A percentile compares a stretch with the other conserved stretches of the same genome.
phyloP scores from a whole-genome alignment of 2,329 filamentous ascomycete species.

The Westerdykella ornata region DNA sequence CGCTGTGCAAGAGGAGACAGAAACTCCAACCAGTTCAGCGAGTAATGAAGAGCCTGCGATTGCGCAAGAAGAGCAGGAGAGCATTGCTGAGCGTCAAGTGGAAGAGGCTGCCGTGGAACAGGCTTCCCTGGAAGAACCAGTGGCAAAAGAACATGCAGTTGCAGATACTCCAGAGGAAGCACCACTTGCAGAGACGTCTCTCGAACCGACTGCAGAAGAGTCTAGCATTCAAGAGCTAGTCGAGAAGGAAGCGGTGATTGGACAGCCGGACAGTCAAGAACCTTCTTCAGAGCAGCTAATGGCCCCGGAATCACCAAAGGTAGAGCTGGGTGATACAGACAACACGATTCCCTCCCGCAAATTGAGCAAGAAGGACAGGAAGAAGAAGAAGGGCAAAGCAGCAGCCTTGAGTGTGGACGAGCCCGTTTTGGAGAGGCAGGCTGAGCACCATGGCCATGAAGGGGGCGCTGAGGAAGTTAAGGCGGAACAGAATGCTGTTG shows the following conservation, averaged over 20 bases:
- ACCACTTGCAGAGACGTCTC: background rate
- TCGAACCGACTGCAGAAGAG: background rate
- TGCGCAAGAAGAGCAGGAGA: too few species aligned
- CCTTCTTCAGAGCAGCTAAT: too few species aligned
- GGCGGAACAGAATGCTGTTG: background rate
- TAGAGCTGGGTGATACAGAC: background rate
- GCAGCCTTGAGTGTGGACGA: constrained; percentile 3
- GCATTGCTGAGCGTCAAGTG: background rate
- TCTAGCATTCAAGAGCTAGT: background rate
- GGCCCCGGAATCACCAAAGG: background rate
- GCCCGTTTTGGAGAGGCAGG: background rate
- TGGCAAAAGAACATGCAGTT: too few species aligned
- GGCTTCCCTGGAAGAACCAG: background rate
- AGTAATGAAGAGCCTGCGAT: too few species aligned
- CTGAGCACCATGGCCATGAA: too few species aligned
- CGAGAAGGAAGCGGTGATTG: background rate
- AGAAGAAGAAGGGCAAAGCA: constrained; percentile 5
- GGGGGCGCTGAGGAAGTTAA: too few species aligned
- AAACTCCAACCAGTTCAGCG: constrained; percentile 3
- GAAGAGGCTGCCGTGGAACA: background rate
- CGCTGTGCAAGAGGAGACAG: constrained; percentile 6
- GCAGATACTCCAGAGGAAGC: too few species aligned
- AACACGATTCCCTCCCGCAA: constrained; percentile 2
- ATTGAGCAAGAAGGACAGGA: constrained; percentile 9
- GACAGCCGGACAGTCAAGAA: too few species aligned